These are phyloP conservation scores for Cutaneotrichosporon sp. DNA, from an alignment of 1,284 basidiomycete species.

Conservation along the genomic window DNA sequence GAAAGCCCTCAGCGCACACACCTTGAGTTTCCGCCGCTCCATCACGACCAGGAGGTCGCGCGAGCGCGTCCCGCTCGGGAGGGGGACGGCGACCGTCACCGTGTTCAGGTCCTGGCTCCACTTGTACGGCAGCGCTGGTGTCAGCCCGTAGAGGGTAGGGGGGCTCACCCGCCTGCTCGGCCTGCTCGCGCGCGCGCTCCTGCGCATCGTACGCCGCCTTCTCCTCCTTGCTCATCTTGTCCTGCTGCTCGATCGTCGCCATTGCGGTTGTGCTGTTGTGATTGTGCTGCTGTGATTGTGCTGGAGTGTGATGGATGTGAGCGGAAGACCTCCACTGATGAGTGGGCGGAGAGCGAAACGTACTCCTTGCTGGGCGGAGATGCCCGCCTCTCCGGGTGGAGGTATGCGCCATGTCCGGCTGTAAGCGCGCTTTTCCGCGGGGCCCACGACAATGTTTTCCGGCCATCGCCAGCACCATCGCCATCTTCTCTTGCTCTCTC, in stretches of 20 bases:
- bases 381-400: neutral
- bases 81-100: constrained; percentile 77
- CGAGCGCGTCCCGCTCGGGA: constrained; percentile 82
- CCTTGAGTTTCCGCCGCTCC: constrained; percentile 74
- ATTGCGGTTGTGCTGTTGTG: neutral
- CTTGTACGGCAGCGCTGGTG: constrained; percentile 77
- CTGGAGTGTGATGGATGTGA: no score
- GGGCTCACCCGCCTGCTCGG: constrained; percentile 80
- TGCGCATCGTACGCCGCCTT: constrained; percentile 69
- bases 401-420: neutral
- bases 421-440: neutral
- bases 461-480: neutral
- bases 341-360: no score
- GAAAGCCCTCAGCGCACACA: constrained; percentile 11
- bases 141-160: constrained; percentile 11
- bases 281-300: no score
- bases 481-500: neutral
- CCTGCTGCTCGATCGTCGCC: constrained; percentile 39
- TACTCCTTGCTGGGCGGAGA: no score
- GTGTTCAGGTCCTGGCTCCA: constrained; percentile 92
- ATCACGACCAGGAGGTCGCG: constrained; percentile 75
- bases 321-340: no score
- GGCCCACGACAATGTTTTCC: neutral
- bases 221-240: constrained; percentile 75
- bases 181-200: constrained; percentile 67